phyloP scores from a whole-genome alignment of 176 grass and related monocot genomes.

The Poa annua region DNA sequence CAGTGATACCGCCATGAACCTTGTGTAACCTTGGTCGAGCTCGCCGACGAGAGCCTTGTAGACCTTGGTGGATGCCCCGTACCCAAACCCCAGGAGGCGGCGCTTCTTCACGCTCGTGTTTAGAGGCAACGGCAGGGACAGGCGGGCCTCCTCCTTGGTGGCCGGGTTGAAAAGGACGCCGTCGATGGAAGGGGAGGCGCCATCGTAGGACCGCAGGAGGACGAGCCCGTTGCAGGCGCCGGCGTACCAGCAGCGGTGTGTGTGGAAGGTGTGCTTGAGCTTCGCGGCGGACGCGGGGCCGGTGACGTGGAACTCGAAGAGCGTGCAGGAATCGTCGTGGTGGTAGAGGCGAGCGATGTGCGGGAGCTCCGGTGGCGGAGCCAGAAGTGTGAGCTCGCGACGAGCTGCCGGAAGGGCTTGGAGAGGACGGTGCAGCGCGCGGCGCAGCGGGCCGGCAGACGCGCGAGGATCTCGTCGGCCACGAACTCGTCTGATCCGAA shows the following conservation, averaged over 20 bases:
- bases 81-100: no score
- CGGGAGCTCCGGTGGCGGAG: not conserved
- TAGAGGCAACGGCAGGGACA: no score
- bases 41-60: no score
- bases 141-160: no score
- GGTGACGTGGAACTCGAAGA: no score
- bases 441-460: not conserved
- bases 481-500: not conserved
- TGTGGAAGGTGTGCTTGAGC: not conserved
- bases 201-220: not conserved
- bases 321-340: no score
- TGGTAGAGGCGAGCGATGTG: not conserved
- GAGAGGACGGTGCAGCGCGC: not conserved
- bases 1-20: no score
- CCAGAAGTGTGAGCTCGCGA: not conserved
- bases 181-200: no score
- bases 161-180: no score
- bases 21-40: no score
- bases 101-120: no score
- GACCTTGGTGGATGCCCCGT: no score
- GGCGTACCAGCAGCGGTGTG: not conserved
- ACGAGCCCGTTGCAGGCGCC: constrained; percentile 8
- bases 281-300: not conserved
- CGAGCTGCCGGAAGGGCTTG: not conserved
- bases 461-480: not conserved